These are phyloP conservation scores for Globisporangium apiculatum DNA, from an alignment of 352 stramenopile species.

Conservation along the genomic window DNA sequence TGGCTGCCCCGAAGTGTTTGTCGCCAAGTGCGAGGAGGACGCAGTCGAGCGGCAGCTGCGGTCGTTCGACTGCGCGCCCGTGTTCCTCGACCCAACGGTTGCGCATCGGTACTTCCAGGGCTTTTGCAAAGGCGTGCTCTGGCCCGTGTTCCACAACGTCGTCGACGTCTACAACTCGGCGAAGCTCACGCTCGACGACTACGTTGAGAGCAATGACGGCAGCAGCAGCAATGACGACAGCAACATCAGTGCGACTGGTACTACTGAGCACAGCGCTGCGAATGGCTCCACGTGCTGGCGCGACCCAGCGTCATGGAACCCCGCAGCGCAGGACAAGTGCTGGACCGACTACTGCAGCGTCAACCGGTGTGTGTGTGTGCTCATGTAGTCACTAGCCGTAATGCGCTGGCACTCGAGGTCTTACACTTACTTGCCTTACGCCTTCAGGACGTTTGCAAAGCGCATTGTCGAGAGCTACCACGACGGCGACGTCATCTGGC, in stretches of 20 bases:
- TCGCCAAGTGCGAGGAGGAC: conserved; percentile 45
- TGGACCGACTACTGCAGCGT: conserved; percentile 78
- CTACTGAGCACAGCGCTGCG: background rate
- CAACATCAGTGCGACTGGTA: no score
- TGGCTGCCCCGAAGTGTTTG: conserved; percentile 69
- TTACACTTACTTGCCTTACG: no score
- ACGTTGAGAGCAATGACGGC: background rate
- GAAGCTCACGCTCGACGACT: conserved; percentile 51
- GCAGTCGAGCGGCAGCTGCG: conserved; percentile 72
- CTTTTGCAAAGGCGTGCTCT: conserved; percentile 98
- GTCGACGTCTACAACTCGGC: conserved; percentile 93
- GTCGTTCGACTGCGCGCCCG: conserved; percentile 91
- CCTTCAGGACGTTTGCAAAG: conserved; percentile 29
- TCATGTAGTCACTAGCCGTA: no score
- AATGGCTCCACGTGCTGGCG: conserved; percentile 30
- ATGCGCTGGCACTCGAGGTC: no score
- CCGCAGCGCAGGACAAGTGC: conserved; percentile 64
- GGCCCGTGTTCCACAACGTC: conserved; percentile 96
- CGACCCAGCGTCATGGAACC: conserved; percentile 71
- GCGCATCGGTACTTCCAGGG: conserved; percentile 85
- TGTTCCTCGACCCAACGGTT: conserved; percentile 90
- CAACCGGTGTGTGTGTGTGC: conserved; percentile 22
- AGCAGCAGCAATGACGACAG: no score
- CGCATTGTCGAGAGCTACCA: conserved; percentile 71
- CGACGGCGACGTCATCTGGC: conserved; percentile 91